Evolutionary conservation across 176 grass and related monocot species (phyloP), one percentile per base, ranked within the genome.

Genomic region (Poa pratensis): DNA sequence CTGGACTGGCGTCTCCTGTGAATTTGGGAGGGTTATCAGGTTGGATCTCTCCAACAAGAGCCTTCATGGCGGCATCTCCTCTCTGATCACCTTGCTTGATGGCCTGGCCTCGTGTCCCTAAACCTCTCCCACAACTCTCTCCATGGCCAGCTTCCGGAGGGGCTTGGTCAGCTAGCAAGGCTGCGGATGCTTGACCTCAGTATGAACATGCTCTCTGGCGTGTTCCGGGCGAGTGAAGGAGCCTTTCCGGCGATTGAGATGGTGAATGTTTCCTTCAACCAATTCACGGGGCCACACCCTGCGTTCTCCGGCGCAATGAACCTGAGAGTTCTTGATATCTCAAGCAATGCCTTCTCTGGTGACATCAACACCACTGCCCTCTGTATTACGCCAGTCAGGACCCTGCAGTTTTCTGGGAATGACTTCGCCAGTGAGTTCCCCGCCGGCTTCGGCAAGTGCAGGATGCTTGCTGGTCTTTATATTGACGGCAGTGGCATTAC

Each of bases 211-310:
- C 53, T 97, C 42, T 80, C 67, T 0, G 77, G 92, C 1, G 0
- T 0, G 14, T 86, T 97, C 2, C 73, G 48, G 0, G n/a, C 6
- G 0, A 74, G 14, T 19, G 18, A 85, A 19, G 17, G 15, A 5
- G 87, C 61, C 26, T 86, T 94, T 39, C 66, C 9, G 16, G 66
- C 87, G 15, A 88, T 94, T 35, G 75, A 71, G 39, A 58, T 82
- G 54, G 80, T 97, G 50, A 88, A 97, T 23, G 12, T 94, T 2
- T 92, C 91, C 55, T 80, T 27, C 80, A 97, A 97, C 76, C 4
- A 4, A 1, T 90, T 97, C 76, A 80, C 18, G 7, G 91, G 89
- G 7, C 66, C 18, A 0, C 89, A 94, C 17, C 89, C 87, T 27
- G 8, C 9, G 50, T 86, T 94, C 35, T 53, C 52, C 2, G n/a